Conservation (phyloP, 2,329 filamentous ascomycete genomes). For the Diaporthe citri region DNA sequence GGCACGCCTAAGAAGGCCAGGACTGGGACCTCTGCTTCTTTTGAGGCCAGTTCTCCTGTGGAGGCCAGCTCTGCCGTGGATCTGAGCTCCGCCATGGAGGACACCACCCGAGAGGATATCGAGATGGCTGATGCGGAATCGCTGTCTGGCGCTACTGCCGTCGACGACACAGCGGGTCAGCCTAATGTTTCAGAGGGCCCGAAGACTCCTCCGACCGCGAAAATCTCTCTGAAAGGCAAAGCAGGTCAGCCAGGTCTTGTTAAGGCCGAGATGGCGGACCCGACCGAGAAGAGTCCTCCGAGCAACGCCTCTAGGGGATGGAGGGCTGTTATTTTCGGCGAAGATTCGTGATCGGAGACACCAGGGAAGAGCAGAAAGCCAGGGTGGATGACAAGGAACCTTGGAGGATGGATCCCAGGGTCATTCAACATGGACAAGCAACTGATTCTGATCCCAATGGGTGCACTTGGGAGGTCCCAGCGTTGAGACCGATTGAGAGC, state of each 20-base stretch:
- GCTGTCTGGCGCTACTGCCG: slow-evolving; percentile 29
- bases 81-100: background rate
- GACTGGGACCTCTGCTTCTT: background rate
- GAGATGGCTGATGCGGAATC: slow-evolving; percentile 24
- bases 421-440: background rate
- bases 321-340: background rate
- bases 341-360: background rate
- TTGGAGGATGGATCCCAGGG: background rate
- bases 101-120: background rate
- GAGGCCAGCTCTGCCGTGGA: background rate
- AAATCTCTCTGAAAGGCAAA: background rate
- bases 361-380: background rate
- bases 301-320: background rate
- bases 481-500: background rate
- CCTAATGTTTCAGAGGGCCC: too few relatives aligned
- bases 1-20: background rate
- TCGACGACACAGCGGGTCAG: background rate
- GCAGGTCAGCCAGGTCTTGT: too few relatives aligned
- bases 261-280: too few relatives aligned
- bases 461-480: background rate
- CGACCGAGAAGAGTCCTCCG: too few relatives aligned
- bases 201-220: background rate
- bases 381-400: background rate
- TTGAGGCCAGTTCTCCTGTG: background rate
- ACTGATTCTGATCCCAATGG: background rate